Evolutionary conservation across 805 yeast genomes (phyloP).

Genomic region (Danielozyma ontarioensis): DNA sequence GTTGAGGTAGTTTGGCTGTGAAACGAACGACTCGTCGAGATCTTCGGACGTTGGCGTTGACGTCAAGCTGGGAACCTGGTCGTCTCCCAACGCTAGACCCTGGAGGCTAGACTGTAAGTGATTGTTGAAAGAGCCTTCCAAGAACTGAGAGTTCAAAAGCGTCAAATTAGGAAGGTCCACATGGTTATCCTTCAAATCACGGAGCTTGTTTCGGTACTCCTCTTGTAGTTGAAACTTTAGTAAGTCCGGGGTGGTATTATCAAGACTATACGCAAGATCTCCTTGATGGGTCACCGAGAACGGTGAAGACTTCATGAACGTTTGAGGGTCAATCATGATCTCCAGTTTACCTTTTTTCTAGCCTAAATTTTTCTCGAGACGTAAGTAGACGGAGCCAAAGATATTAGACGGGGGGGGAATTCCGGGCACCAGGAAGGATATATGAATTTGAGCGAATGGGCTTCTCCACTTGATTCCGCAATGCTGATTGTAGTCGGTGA

Average conservation of each 20-base stretch:
- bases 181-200: slow-evolving; percentile 9
- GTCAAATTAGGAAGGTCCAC: slow-evolving; percentile 9
- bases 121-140: slow-evolving; percentile 27
- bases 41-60: slow-evolving; percentile 16
- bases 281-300: slow-evolving; percentile 25
- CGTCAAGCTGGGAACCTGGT: slow-evolving; percentile 7
- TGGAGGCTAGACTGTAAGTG: slow-evolving; percentile 27
- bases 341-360: no score
- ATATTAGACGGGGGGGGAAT: slow-evolving; percentile 1
- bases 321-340: slow-evolving; percentile 34
- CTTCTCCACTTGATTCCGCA: no score
- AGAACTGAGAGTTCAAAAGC: slow-evolving; percentile 15
- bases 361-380: neutral
- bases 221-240: slow-evolving; percentile 41
- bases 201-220: slow-evolving; percentile 23
- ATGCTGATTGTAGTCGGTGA: no score
- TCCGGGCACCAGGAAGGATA: neutral
- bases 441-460: neutral
- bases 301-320: slow-evolving; percentile 33
- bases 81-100: slow-evolving; percentile 8
- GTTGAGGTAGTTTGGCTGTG: slow-evolving; percentile 26
- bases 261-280: slow-evolving; percentile 23
- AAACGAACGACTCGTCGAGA: slow-evolving; percentile 12
- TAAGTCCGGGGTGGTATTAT: slow-evolving; percentile 38
- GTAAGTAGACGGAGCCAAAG: no score